A percentile compares a stretch with the other conserved stretches of the same genome.
Evolutionary conservation across 2,329 filamentous ascomycete genomes (phyloP).

Genomic region (Claviceps humidiphila): DNA sequence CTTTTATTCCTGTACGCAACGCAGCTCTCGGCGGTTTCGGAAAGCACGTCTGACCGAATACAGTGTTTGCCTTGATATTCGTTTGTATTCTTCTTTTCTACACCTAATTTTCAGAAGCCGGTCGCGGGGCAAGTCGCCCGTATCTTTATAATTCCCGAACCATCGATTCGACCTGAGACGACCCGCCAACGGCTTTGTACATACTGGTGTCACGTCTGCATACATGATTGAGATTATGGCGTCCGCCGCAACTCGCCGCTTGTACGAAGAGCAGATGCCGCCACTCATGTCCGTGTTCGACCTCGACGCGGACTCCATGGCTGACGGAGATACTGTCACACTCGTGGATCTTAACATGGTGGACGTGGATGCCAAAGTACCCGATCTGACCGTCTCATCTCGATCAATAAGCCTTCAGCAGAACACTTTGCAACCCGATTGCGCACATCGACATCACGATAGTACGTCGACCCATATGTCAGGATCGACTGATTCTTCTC

Average conservation of each 20-base stretch:
- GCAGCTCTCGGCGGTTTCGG: background rate
- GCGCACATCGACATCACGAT: constrained; percentile 56
- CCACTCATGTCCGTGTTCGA: constrained; percentile 67
- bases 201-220: background rate
- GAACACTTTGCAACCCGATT: constrained; percentile 28
- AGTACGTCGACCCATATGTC: constrained; percentile 68
- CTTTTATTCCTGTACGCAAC: background rate
- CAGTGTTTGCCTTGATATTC: background rate
- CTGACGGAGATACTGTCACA: constrained; percentile 39
- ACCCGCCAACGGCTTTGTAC: background rate
- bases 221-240: constrained; percentile 34
- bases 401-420: constrained; percentile 25
- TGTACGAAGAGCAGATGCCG: constrained; percentile 59
- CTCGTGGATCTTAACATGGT: constrained; percentile 41
- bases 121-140: background rate
- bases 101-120: background rate
- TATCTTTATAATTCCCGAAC: background rate
- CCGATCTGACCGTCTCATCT: constrained; percentile 23
- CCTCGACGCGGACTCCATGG: constrained; percentile 43
- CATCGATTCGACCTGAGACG: background rate
- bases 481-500: constrained; percentile 85
- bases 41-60: background rate
- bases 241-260: constrained; percentile 45
- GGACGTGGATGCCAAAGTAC: constrained; percentile 29
- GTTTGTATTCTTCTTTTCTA: background rate